These are phyloP conservation scores for Candida railenensis DNA, from an alignment of 805 yeast genomes.

Conservation along the genomic window DNA sequence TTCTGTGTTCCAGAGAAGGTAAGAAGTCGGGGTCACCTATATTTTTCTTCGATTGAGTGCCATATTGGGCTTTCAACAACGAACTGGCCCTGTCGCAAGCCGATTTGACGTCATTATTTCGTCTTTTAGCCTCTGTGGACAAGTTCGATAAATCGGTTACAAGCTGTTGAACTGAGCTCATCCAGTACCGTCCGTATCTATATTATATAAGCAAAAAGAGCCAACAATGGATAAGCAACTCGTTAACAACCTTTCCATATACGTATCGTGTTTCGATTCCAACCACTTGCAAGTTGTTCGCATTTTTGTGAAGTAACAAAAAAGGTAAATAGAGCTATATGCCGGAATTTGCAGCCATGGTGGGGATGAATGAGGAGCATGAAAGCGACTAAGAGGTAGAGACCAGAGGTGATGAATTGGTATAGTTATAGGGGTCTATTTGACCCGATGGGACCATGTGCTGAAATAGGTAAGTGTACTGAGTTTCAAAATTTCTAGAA, in stretches of 20 bases:
- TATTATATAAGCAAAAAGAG: no score
- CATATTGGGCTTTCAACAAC: slow-evolving; percentile 10
- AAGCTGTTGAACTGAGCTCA: slow-evolving; percentile 45
- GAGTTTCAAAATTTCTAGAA: no score
- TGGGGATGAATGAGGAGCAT: background rate
- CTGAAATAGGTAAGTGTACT: no score
- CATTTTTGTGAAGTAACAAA: background rate
- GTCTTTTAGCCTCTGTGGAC: slow-evolving; percentile 67
- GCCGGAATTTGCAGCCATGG: background rate
- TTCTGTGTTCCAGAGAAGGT: slow-evolving; percentile 8
- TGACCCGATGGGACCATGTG: no score
- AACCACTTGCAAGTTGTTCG: background rate
- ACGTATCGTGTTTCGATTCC: background rate
- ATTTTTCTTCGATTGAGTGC: slow-evolving; percentile 6
- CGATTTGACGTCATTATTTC: slow-evolving; percentile 65
- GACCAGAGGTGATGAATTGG: no score
- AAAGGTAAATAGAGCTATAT: background rate
- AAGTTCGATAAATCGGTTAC: slow-evolving; percentile 58
- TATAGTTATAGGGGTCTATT: no score
- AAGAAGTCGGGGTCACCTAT: slow-evolving; percentile 19
- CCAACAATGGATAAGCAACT: no score
- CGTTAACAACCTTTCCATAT: no score
- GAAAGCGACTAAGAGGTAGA: background rate
- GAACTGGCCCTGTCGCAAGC: slow-evolving; percentile 29
- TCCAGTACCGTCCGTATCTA: slow-evolving; percentile 1